Percentiles rank a stretch among this genome's conserved stretches.
Conservation (phyloP, 2,329 filamentous ascomycete genomes). For the Elsinoe necatrix region DNA sequence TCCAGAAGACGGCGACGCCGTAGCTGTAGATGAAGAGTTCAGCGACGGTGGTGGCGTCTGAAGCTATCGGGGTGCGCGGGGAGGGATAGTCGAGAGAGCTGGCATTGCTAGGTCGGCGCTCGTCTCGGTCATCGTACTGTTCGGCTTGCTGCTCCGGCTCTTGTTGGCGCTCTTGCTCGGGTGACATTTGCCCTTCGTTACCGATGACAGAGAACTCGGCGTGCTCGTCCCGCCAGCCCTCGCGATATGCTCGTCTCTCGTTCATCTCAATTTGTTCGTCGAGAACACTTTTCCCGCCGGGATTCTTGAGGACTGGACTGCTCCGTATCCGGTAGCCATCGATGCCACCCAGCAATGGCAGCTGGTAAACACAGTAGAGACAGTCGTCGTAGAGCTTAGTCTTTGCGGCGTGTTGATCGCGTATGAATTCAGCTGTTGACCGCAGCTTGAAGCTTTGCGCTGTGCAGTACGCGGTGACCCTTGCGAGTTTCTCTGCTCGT, state of each 20-base stretch:
- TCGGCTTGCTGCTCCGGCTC: conserved; percentile 2
- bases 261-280: conserved; percentile 95
- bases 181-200: conserved; percentile 18
- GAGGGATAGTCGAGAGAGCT: conserved; percentile 39
- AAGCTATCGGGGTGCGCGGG: conserved; percentile 48
- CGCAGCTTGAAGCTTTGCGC: conserved; percentile 88
- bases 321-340: conserved; percentile 85
- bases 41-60: conserved; percentile 70
- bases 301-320: conserved; percentile 83
- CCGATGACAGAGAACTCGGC: conserved; percentile 46
- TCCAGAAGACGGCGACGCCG: conserved; percentile 97
- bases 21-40: conserved; percentile 98
- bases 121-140: conserved; percentile 11
- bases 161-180: conserved; percentile 12
- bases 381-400: conserved; percentile 98
- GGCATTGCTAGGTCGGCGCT: conserved; percentile 24
- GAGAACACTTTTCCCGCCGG: conserved; percentile 82
- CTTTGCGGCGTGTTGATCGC: conserved; percentile 77
- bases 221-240: conserved; percentile 81
- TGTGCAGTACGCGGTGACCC: conserved; percentile 92
- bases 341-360: conserved; percentile 74
- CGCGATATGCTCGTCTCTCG: conserved; percentile 79
- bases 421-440: conserved; percentile 78
- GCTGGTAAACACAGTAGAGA: conserved; percentile 87
- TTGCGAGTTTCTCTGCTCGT: conserved; percentile 61